Base-by-base conservation (phyloP, 352 stramenopile genomes). In the Phytopythium mirpurense region DNA sequence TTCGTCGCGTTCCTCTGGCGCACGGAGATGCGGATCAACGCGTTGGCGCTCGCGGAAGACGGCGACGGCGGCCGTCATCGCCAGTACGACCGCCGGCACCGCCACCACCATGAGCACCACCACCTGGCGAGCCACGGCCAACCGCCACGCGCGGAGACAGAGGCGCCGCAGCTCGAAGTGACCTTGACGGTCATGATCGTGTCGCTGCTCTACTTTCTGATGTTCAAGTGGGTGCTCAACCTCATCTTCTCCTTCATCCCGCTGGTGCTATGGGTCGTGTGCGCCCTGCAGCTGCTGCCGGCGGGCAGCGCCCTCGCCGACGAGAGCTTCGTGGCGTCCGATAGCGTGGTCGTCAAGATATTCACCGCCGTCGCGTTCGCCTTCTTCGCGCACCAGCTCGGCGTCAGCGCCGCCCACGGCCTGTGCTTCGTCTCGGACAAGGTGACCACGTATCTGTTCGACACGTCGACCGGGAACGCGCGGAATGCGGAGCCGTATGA, bases 211-310 rank as follows among this genome's bases (percentile, higher is more conserved):
- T 89, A 89, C 56, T 89, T 89, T 26, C 34, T 89, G 52, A 54
- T 86, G 42, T 86, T 89, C 66, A 83, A 83, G 49, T 76, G 70
- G 57, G 32, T 84, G 15, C 63, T 89, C 45, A 72, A 85, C 57
- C 9, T 87, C 45, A 53, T 85, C 23, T 85, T 87, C 45, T 72
- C 72, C 32, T 31, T 36, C 10, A 51, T 87, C 1, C 78, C 78
- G 36, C 49, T 89, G 14, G 1, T 54, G 36, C 48, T 87, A 21
- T 89, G 76, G 75, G 16, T 58, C 10, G 38, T 86, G 32, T 65
- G 67, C 21, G 26, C 75, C 15, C 59, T 55, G 31, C 73, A 87
- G 29, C 46, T 89, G 31, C 45, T 78, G 31, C 67, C 69, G 1
- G 18, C 50, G 5, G 50, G 60, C 32, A 54, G 42, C 18, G 43